These are phyloP conservation scores for Ophiocordyceps camponoti-floridani DNA, from an alignment of 2,329 filamentous ascomycete genomes.

Conservation along the genomic window DNA sequence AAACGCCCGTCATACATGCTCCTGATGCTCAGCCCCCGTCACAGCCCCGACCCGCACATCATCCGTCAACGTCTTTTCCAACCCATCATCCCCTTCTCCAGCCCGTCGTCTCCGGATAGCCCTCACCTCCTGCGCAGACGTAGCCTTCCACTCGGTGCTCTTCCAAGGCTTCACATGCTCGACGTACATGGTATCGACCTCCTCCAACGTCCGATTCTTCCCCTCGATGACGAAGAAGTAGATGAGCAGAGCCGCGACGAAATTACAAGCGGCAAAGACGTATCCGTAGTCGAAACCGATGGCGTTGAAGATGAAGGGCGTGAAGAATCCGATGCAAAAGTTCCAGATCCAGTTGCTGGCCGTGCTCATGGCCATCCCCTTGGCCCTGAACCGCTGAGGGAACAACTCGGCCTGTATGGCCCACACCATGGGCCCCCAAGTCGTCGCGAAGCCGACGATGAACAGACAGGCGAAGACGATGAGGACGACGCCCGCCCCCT, in stretches of 20 bases:
- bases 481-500: constrained; percentile 36
- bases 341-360: constrained; percentile 50
- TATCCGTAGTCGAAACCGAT: constrained; percentile 56
- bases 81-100: constrained; percentile 18
- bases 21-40: background rate
- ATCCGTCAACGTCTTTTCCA: background rate
- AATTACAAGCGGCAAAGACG: constrained; percentile 52
- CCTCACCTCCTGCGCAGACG: constrained; percentile 23
- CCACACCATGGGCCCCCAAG: constrained; percentile 56
- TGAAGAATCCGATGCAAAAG: constrained; percentile 25
- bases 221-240: constrained; percentile 64
- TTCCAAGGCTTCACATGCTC: constrained; percentile 37
- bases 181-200: constrained; percentile 62
- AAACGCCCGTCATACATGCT: background rate
- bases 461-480: constrained; percentile 54
- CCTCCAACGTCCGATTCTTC: constrained; percentile 53
- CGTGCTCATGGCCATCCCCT: constrained; percentile 37
- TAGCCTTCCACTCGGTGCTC: constrained; percentile 34
- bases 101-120: constrained; percentile 21
- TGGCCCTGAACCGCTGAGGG: constrained; percentile 34
- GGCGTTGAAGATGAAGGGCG: constrained; percentile 51
- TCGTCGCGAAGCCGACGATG: constrained; percentile 46
- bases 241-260: constrained; percentile 42
- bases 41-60: background rate
- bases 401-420: constrained; percentile 46